Percentiles rank a stretch among this genome's conserved stretches.
These are phyloP conservation scores for Malassezia sympodialis DNA, from an alignment of 1,284 basidiomycete species.

Conservation along the genomic window DNA sequence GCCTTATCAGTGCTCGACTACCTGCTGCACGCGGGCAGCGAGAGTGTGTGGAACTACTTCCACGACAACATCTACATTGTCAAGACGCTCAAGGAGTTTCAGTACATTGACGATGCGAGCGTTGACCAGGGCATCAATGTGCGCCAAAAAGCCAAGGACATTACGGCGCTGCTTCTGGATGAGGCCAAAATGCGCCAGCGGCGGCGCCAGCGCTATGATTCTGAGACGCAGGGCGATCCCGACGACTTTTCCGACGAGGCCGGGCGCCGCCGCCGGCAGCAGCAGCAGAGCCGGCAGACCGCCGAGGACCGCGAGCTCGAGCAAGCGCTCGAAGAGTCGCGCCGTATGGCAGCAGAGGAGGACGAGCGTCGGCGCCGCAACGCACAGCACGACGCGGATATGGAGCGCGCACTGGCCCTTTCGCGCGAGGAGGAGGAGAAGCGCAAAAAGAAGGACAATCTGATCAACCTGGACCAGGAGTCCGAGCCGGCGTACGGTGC, in stretches of 20 bases:
- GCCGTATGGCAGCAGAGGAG: conserved; percentile 46
- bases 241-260: conserved; percentile 57
- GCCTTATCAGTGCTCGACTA: conserved; percentile 94
- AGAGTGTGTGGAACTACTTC: conserved; percentile 98
- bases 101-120: conserved; percentile 85
- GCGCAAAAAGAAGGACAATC: conserved; percentile 60
- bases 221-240: conserved; percentile 69
- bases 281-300: conserved; percentile 58
- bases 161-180: conserved; percentile 88
- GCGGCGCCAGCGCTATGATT: conserved; percentile 69
- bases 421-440: conserved; percentile 66
- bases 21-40: conserved; percentile 86
- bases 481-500: conserved; percentile 29
- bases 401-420: conserved; percentile 65
- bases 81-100: conserved; percentile 98
- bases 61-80: conserved; percentile 90
- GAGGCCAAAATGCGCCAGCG: conserved; percentile 75
- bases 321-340: conserved; percentile 52
- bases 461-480: conserved; percentile 36
- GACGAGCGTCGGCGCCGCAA: conserved; percentile 32
- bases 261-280: conserved; percentile 66
- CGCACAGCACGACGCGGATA: conserved; percentile 59
- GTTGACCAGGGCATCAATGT: conserved; percentile 96
- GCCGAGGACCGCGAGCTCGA: conserved; percentile 54
- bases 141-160: conserved; percentile 97